Conservation (phyloP, 306 rosid species). For the Carpinus fangiana region DNA sequence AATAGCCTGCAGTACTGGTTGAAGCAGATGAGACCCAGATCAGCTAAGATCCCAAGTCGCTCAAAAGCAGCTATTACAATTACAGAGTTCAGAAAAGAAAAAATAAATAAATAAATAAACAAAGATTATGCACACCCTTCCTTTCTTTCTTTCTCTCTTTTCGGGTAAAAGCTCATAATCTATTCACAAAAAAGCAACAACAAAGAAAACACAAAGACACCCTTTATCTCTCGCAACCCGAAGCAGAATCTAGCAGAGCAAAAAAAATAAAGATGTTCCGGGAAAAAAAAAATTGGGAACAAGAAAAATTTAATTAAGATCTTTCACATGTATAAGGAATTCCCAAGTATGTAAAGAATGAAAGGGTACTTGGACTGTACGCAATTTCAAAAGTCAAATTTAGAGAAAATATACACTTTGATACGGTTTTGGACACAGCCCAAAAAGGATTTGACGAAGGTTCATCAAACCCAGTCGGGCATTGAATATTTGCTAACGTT, state of each 20-base stretch:
- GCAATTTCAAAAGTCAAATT: conserved; percentile 66
- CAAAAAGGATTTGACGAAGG: conserved; percentile 47
- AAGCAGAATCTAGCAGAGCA: conserved; percentile 37
- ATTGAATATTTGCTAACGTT: conserved; percentile 13
- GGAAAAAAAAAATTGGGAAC: conserved; percentile 11
- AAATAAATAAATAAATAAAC: background rate
- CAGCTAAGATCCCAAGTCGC: conserved; percentile 48
- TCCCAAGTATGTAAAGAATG: conserved; percentile 4
- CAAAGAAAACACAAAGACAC: conserved; percentile 15
- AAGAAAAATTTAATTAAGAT: conserved; percentile 19
- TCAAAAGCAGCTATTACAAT: conserved; percentile 39
- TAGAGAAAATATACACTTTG: conserved; percentile 20
- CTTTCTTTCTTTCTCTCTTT: conserved; percentile 22
- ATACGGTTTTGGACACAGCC: conserved; percentile 27
- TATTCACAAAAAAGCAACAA: conserved; percentile 9
- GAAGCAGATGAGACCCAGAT: conserved; percentile 46
- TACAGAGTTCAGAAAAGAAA: background rate
- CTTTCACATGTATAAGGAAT: conserved; percentile 15
- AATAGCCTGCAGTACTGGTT: conserved; percentile 36
- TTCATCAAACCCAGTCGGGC: conserved; percentile 48
- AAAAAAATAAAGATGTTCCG: conserved; percentile 3
- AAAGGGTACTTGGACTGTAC: conserved; percentile 28
- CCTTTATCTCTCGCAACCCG: conserved; percentile 32
- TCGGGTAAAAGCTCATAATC: conserved; percentile 26
- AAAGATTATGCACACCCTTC: background rate